Base-by-base conservation (phyloP, 345 rosid species). In the Gossypium herbaceum region DNA sequence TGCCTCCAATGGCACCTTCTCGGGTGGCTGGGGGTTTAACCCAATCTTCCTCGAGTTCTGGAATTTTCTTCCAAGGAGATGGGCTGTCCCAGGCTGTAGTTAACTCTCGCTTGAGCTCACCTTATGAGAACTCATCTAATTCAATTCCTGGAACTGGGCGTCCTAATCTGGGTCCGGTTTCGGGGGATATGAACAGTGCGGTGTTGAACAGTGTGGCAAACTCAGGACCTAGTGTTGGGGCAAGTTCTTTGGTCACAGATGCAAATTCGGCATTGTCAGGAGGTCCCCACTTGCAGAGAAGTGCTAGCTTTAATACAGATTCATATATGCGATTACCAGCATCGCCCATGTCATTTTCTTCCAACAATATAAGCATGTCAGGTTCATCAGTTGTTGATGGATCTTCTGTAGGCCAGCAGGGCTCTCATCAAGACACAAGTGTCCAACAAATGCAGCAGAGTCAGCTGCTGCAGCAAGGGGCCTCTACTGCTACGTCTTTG, bases 241-340 rank as follows among this genome's bases (percentile, higher is more conserved):
- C 99, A 17, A 93, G 99, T 80, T 93, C 98, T 9, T 78, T 95
- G 82, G 91, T 93, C 59, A 93, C 99, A 41, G 97, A 95, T 89
- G 99, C 96, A 72, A 95, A 95, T 81, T 95, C 99, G 4, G 94
- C 89, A 0, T 87, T 92, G 70, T 94, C 98, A 29, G 92, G 93
- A 12, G 97, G 98, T 69, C 92, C 94, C 47, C 88, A 86, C 77
- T 84, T 95, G 86, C 97, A 91, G 88, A 90, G 98, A 75, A 95
- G 99, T 78, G 94, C 96, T 12, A 94, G 99, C 85, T 85, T 92
- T 81, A 95, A 95, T 77, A 90, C 90, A 8, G 98, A 95, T 75
- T 89, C 99, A 0, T 92, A 92, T 71, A 87, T 94, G 94, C 97
- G 99, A 74, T 84, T 93, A 79, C 98, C 99, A 2, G 97, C 98